Evolutionary conservation across 192 early-diverging fungal species (phyloP), one percentile per base, ranked within the genome.

Genomic region (Entrophospora sp.): DNA sequence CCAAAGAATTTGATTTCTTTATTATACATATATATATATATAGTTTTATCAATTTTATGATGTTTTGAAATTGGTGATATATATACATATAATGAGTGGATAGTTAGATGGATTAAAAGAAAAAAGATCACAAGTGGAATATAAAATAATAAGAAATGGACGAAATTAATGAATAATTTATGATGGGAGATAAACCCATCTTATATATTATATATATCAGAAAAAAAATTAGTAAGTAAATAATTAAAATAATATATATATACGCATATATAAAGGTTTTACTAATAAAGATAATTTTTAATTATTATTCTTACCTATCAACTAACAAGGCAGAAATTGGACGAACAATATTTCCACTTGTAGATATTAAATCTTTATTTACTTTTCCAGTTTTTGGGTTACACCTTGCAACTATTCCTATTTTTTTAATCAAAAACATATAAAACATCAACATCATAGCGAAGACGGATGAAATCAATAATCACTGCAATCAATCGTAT

Each of bases 311-410:
- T 52, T 46, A 83, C 81, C 67, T 72, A 52, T 86, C 81, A 5
- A 84, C 66, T 57, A 77, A 60, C 14, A 86, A 64, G 1, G 70
- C 61, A 0, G 67, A 69, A 6, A 86, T 69, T 10, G 27, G 42
- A 10, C 43, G 18, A 37, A 71, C 53, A 9, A 74, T 57, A 18
- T 67, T 36, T 52, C 78, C 81, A 2, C 70, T 65, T 25, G 70
- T 70, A 44, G 67, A 71, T 5, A 86, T 68, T 6, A 64, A 43
- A 9, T 73, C 76, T 14, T 75, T 73, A 35, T 81, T 80, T 7
- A 83, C 77, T 34, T 77, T 78, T 12, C 85, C 85, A 8, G 81
- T 86, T 2, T 37, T 56, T n/a, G 81, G 81, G 57, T 84, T 68
- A 55, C 79, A 84, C 25, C 76, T 64, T 10, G 72, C 72, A 7